Percentiles rank a stretch among this genome's conserved stretches.
Conservation (phyloP, 140 eudicot species). For the Senecio squalidus region DNA sequence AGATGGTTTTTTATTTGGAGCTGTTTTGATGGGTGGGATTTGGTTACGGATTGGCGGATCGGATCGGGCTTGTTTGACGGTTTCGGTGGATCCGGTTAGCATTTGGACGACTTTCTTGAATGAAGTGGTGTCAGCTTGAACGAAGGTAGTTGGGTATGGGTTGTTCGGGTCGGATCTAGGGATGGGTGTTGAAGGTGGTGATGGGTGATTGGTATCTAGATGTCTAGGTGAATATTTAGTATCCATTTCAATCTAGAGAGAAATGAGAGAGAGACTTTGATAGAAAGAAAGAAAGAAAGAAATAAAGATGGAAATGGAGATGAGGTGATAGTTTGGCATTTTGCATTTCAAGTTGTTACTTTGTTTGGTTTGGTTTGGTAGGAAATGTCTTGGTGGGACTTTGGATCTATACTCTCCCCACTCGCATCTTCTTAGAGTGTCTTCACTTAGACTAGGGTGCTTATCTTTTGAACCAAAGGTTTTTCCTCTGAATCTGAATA, state of each 20-base stretch:
- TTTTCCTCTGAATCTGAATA: too few species aligned
- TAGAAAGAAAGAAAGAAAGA: neutral
- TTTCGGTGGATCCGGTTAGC: slow-evolving; percentile 89
- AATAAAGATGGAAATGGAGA: neutral
- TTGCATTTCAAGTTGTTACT: slow-evolving; percentile 36
- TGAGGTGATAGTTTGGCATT: slow-evolving; percentile 34
- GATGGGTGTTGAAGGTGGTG: slow-evolving; percentile 37
- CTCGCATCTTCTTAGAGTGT: slow-evolving; percentile 13
- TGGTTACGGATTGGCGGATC: slow-evolving; percentile 39
- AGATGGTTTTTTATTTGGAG: slow-evolving; percentile 36
- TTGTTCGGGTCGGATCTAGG: slow-evolving; percentile 84
- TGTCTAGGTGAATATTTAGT: slow-evolving; percentile 27
- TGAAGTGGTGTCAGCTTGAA: slow-evolving; percentile 88
- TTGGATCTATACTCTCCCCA: slow-evolving; percentile 15
- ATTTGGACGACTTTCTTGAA: slow-evolving; percentile 94
- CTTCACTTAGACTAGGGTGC: slow-evolving; percentile 8
- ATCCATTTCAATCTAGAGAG: slow-evolving; percentile 39
- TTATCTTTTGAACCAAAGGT: too few species aligned
- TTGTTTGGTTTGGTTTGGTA: slow-evolving; percentile 44
- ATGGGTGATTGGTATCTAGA: slow-evolving; percentile 34
- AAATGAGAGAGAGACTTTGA: neutral
- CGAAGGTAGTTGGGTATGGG: slow-evolving; percentile 93
- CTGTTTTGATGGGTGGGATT: slow-evolving; percentile 64
- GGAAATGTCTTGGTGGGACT: slow-evolving; percentile 42
- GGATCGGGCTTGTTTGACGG: slow-evolving; percentile 41